Evolutionary conservation across 2,329 filamentous ascomycete species (phyloP).

Genomic region (Corinectria fuckeliana): DNA sequence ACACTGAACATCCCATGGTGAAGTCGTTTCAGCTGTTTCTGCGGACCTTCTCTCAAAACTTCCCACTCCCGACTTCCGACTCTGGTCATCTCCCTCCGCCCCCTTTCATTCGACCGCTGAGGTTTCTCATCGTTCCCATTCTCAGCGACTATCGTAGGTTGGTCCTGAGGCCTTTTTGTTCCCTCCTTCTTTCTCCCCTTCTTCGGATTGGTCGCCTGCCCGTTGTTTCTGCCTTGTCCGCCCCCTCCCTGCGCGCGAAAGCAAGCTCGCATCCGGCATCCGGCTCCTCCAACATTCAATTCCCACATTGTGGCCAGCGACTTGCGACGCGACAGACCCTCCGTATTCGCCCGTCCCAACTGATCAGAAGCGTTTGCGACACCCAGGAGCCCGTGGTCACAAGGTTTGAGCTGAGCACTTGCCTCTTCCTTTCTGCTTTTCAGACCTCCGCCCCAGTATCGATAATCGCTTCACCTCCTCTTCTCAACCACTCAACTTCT

Average conservation of each 20-base stretch:
- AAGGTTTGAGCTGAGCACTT: constrained; percentile 49
- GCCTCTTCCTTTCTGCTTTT: constrained; percentile 48
- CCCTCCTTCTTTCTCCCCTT: constrained; percentile 11
- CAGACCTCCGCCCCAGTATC: constrained; percentile 45
- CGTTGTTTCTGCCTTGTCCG: constrained; percentile 19
- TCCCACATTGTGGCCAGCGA: constrained; percentile 11
- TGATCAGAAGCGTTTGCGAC: constrained; percentile 33
- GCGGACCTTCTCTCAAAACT: constrained; percentile 31
- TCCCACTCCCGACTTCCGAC: constrained; percentile 22
- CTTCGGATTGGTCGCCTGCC: constrained; percentile 27
- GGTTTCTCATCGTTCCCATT: constrained; percentile 31
- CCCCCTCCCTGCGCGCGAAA: constrained; percentile 28
- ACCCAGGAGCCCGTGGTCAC: constrained; percentile 30
- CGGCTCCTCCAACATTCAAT: constrained; percentile 20
- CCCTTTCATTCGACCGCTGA: constrained; percentile 28
- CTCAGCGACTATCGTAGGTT: constrained; percentile 28
- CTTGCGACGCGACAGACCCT: constrained; percentile 29
- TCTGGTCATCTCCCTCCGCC: constrained; percentile 33
- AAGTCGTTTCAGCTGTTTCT: constrained; percentile 35
- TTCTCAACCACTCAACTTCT: constrained; percentile 41
- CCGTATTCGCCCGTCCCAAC: constrained; percentile 15
- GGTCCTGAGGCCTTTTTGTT: constrained; percentile 22
- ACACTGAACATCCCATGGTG: constrained; percentile 25
- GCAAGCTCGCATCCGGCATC: constrained; percentile 9
- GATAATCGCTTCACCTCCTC: constrained; percentile 46